phyloP scores from a whole-genome alignment of 805 yeast genomes.

The Tetrapisispora pingtungensis region DNA sequence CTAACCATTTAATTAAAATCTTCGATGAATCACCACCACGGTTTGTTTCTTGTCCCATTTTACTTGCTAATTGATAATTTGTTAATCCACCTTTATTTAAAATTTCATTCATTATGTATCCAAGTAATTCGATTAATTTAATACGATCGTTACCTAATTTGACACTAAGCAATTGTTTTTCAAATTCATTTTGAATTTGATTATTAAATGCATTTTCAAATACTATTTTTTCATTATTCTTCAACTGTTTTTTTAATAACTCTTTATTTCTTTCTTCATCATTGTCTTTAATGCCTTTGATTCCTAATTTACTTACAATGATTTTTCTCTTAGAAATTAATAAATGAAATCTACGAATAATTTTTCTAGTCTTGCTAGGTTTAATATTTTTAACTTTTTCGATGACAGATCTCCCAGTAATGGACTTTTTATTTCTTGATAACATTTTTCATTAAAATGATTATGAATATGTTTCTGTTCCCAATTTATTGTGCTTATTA shows the following conservation, averaged over 20 bases:
- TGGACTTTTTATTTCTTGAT: constrained; percentile 25
- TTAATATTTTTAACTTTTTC: constrained; percentile 36
- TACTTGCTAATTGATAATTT: constrained; percentile 76
- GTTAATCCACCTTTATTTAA: constrained; percentile 63
- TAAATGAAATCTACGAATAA: constrained; percentile 70
- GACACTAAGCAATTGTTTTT: constrained; percentile 6
- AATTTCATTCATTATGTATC: constrained; percentile 52
- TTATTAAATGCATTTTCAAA: not conserved
- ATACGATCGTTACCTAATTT: constrained; percentile 10
- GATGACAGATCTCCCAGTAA: constrained; percentile 27
- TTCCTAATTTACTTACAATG: constrained; percentile 29
- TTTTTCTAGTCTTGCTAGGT: constrained; percentile 60
- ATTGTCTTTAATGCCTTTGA: constrained; percentile 10
- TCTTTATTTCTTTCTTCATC: constrained; percentile 14
- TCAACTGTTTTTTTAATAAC: constrained; percentile 12
- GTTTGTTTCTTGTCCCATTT: constrained; percentile 64
- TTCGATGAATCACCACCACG: constrained; percentile 93
- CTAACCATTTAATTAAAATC: constrained; percentile 63
- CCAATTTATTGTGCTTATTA: no score
- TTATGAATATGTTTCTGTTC: no score
- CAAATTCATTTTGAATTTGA: constrained; percentile 5
- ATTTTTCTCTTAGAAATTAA: constrained; percentile 46
- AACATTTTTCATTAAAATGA: no score
- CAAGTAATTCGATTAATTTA: constrained; percentile 29
- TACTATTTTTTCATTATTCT: not conserved